These are phyloP conservation scores for Kurtzmaniella fragi DNA, from an alignment of 805 yeast species.

Conservation along the genomic window DNA sequence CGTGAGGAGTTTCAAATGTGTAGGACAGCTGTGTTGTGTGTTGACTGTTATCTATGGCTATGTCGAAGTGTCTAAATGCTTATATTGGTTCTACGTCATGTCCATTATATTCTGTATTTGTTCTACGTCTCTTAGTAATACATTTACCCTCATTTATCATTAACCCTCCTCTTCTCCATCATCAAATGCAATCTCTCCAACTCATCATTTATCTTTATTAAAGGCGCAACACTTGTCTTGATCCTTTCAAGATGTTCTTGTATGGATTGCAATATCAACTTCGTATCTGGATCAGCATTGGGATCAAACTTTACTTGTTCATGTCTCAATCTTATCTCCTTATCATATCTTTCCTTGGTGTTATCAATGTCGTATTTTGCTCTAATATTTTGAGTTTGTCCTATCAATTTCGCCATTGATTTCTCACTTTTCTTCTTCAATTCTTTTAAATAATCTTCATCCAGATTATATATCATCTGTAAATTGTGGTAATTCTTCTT, in stretches of 20 bases:
- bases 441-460: slow-evolving; percentile 25
- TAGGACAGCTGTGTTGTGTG: no score
- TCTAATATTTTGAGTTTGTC: slow-evolving; percentile 8
- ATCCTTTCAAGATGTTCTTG: slow-evolving; percentile 12
- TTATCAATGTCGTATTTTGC: slow-evolving; percentile 3
- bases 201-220: slow-evolving; percentile 9
- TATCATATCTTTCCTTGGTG: slow-evolving; percentile 1
- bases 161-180: slow-evolving; percentile 8
- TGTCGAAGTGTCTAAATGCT: no score
- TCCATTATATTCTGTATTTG: no score
- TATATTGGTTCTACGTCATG: no score
- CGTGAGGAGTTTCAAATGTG: no score
- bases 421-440: slow-evolving; percentile 18
- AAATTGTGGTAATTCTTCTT: slow-evolving; percentile 20
- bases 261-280: slow-evolving; percentile 10
- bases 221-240: slow-evolving; percentile 8
- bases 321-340: neutral
- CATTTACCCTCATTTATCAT: no score
- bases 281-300: slow-evolving; percentile 13
- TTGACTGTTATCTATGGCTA: no score
- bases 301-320: slow-evolving; percentile 11
- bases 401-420: slow-evolving; percentile 11
- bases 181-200: slow-evolving; percentile 12
- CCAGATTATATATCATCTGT: slow-evolving; percentile 23
- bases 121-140: no score